Evolutionary conservation across 371 early-diverging fungal genomes (phyloP).

Genomic region (Mucor velutinosus): DNA sequence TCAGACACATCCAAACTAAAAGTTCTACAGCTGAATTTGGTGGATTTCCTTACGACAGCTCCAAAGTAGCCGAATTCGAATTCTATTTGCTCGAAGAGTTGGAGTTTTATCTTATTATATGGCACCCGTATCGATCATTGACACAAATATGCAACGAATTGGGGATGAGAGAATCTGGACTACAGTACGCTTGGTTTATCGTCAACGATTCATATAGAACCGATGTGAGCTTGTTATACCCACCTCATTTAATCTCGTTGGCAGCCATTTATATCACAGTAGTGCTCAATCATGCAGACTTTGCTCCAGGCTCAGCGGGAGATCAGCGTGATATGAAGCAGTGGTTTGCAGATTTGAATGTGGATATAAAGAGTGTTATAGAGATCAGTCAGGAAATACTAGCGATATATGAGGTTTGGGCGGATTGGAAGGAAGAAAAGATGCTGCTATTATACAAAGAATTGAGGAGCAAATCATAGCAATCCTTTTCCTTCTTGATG

Average conservation of each 20-base stretch:
- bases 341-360: slow-evolving; percentile 79
- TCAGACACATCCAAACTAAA: not conserved
- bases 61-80: slow-evolving; percentile 87
- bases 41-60: slow-evolving; percentile 73
- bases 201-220: slow-evolving; percentile 83
- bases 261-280: slow-evolving; percentile 80
- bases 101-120: slow-evolving; percentile 82
- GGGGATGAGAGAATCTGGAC: slow-evolving; percentile 59
- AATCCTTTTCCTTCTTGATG: not conserved
- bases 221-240: slow-evolving; percentile 78
- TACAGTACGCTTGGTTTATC: slow-evolving; percentile 83
- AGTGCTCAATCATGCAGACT: slow-evolving; percentile 59
- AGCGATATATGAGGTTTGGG: slow-evolving; percentile 68
- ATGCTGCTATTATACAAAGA: slow-evolving; percentile 50
- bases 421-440: slow-evolving; percentile 63
- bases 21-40: slow-evolving; percentile 36
- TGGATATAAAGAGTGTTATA: slow-evolving; percentile 68
- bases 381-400: slow-evolving; percentile 74
- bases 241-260: slow-evolving; percentile 87
- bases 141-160: slow-evolving; percentile 61
- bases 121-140: slow-evolving; percentile 86
- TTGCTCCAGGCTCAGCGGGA: slow-evolving; percentile 48
- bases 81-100: slow-evolving; percentile 89
- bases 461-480: slow-evolving; percentile 21
- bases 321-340: slow-evolving; percentile 63